A percentile compares a stretch with the other conserved stretches of the same genome.
Evolutionary conservation across 805 yeast species (phyloP).

Genomic region (Candida schatavii): DNA sequence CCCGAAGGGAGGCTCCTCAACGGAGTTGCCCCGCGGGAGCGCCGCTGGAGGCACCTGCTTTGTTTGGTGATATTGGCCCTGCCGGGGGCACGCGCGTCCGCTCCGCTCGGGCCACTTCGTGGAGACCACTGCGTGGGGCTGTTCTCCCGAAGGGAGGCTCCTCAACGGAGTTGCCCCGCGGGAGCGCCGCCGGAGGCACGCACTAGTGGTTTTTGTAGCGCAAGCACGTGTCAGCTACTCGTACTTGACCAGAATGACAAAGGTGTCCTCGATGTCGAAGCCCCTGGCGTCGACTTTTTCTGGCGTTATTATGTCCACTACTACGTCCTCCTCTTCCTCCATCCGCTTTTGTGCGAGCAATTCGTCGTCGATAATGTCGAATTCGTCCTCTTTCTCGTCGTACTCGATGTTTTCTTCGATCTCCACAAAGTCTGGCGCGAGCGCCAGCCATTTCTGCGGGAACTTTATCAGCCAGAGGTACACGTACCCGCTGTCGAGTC

Average conservation of each 20-base stretch:
- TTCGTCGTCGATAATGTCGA: constrained; percentile 73
- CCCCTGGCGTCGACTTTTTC: constrained; percentile 76
- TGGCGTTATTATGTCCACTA: constrained; percentile 60
- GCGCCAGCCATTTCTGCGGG: constrained; percentile 93
- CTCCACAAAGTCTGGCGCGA: constrained; percentile 95
- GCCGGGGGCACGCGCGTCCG: too few species aligned
- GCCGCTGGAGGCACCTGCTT: too few species aligned
- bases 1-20: too few species aligned
- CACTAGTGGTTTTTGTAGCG: too few species aligned
- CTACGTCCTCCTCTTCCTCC: constrained; percentile 60
- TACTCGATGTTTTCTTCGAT: constrained; percentile 89
- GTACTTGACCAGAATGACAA: constrained; percentile 57
- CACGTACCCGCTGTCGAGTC: constrained; percentile 78
- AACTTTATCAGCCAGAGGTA: constrained; percentile 79
- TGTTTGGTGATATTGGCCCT: too few species aligned
- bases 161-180: too few species aligned
- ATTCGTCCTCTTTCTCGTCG: constrained; percentile 87
- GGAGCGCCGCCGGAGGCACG: too few species aligned
- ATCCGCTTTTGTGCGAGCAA: constrained; percentile 57
- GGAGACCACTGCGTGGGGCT: too few species aligned
- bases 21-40: too few species aligned
- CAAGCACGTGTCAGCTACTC: too few species aligned
- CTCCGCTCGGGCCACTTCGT: too few species aligned
- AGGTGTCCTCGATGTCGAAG: constrained; percentile 51
- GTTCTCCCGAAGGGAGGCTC: too few species aligned